Conservation (phyloP, 495 filamentous ascomycete genomes). For the Annulohypoxylon stygium region DNA sequence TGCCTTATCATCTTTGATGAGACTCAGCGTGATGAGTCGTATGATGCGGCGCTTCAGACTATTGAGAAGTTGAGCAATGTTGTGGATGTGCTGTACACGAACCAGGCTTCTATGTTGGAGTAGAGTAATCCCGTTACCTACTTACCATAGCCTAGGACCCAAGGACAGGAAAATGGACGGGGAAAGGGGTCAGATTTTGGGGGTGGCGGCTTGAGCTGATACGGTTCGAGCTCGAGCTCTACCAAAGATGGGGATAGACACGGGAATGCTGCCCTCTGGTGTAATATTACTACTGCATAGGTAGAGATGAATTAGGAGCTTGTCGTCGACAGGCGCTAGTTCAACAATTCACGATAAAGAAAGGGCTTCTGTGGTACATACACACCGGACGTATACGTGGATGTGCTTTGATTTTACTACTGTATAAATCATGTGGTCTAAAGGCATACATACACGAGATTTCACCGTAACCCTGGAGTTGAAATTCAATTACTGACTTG, state of each 20-base stretch:
- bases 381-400: neutral
- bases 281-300: slow-evolving; percentile 41
- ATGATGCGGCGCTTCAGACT: slow-evolving; percentile 92
- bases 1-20: slow-evolving; percentile 98
- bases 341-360: slow-evolving; percentile 11
- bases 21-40: slow-evolving; percentile 90
- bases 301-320: slow-evolving; percentile 16
- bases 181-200: neutral
- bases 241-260: neutral
- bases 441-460: neutral
- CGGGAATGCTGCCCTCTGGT: slow-evolving; percentile 9
- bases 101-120: slow-evolving; percentile 95
- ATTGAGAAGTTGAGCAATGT: slow-evolving; percentile 98
- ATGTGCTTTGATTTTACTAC: neutral
- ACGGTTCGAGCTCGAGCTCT: neutral
- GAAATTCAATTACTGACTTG: neutral
- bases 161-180: neutral
- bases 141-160: neutral
- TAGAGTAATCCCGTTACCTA: slow-evolving; percentile 57
- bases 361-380: slow-evolving; percentile 11
- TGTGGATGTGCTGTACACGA: slow-evolving; percentile 96
- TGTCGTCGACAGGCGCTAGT: slow-evolving; percentile 12
- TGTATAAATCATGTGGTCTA: too few species aligned
- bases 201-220: neutral
- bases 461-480: neutral